Percentiles rank a stretch among this genome's conserved stretches.
Evolutionary conservation across 108 stramenopile species (phyloP).

Genomic region (Stephanodiscus minutulus): DNA sequence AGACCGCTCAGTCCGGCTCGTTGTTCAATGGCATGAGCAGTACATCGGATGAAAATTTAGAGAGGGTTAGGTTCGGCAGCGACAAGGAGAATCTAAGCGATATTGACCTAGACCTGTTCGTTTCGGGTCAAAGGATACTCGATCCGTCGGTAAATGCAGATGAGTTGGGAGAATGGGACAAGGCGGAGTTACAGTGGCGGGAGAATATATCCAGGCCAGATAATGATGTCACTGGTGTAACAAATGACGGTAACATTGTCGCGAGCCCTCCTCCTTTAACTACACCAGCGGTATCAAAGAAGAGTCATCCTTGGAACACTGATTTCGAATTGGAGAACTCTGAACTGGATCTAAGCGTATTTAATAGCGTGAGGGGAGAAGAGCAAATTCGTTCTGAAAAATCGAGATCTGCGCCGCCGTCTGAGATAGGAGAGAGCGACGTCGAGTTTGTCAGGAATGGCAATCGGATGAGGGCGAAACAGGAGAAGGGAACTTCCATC

Average conservation of each 20-base stretch:
- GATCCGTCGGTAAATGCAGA: slow-evolving; percentile 1
- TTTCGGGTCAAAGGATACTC: too few relatives aligned
- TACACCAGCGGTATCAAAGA: background rate
- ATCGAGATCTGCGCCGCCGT: too few relatives aligned
- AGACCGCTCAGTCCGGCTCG: background rate
- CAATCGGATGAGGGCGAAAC: slow-evolving; percentile 35
- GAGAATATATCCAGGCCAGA: background rate
- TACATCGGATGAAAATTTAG: background rate
- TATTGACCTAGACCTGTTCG: background rate
- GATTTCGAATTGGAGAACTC: background rate
- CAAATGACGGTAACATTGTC: background rate
- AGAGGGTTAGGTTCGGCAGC: background rate
- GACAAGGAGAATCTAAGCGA: background rate
- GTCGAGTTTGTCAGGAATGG: background rate
- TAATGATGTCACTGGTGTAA: background rate
- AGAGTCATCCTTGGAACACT: slow-evolving; percentile 22
- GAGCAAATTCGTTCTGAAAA: background rate
- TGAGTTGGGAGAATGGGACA: slow-evolving; percentile 24
- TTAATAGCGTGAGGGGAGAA: background rate
- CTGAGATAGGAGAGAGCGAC: background rate
- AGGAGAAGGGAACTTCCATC: too few relatives aligned
- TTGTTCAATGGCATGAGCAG: too few relatives aligned
- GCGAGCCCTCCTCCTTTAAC: background rate
- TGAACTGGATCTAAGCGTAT: background rate
- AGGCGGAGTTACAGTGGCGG: slow-evolving; percentile 22